Evolutionary conservation across 257 asterid species (phyloP).

Genomic region (Solanum lycopersicoides): DNA sequence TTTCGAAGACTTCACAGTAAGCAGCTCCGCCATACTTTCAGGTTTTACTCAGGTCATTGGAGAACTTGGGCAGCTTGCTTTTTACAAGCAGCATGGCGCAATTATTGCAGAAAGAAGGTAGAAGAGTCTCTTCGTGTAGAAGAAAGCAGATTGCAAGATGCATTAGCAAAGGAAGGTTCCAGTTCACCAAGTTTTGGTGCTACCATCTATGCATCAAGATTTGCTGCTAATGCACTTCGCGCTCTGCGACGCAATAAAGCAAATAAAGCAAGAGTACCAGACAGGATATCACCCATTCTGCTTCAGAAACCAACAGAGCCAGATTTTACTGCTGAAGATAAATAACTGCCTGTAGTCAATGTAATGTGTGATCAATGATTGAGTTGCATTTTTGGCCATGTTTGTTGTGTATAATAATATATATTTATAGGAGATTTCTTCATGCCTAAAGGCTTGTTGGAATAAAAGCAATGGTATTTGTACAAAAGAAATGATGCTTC

Average conservation of each 20-base stretch:
- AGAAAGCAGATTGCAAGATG: slow-evolving; percentile 68
- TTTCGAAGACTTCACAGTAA: slow-evolving; percentile 79
- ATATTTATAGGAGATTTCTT: not conserved
- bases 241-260: slow-evolving; percentile 48
- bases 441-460: not conserved
- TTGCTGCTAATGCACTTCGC: slow-evolving; percentile 85
- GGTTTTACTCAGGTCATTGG: slow-evolving; percentile 96
- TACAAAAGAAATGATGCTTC: not conserved
- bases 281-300: slow-evolving; percentile 62
- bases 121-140: slow-evolving; percentile 77
- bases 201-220: slow-evolving; percentile 82
- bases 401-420: not conserved
- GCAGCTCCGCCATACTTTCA: slow-evolving; percentile 85
- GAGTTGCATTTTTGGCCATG: not conserved
- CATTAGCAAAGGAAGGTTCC: slow-evolving; percentile 52
- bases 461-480: not conserved
- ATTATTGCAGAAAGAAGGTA: slow-evolving; percentile 57
- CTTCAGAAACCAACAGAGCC: slow-evolving; percentile 96
- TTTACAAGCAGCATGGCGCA: slow-evolving; percentile 89
- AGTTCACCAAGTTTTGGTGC: slow-evolving; percentile 80
- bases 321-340: slow-evolving; percentile 65
- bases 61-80: slow-evolving; percentile 96
- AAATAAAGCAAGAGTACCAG: slow-evolving; percentile 52
- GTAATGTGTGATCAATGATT: not conserved
- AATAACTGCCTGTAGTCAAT: slow-evolving; percentile 15